These are phyloP conservation scores for Phaeodactylum tricornutum DNA, from an alignment of 108 stramenopile genomes.

Conservation along the genomic window DNA sequence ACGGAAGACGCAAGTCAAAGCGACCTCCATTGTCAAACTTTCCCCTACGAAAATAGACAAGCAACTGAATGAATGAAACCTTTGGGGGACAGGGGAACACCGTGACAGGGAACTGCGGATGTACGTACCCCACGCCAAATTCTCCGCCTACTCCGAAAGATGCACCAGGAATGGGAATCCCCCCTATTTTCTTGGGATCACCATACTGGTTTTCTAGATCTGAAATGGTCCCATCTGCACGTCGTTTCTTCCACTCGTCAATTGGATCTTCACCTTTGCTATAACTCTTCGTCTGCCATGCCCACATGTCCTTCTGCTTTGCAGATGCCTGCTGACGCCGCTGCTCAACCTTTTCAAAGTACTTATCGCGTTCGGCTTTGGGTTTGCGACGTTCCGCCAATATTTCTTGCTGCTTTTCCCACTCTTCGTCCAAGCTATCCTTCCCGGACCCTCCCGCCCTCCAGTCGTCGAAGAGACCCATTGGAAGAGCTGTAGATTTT, in stretches of 20 bases:
- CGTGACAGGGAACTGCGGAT: background rate
- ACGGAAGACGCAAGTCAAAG: slow-evolving; percentile 90
- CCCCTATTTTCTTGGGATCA: slow-evolving; percentile 73
- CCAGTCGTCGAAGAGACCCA: slow-evolving; percentile 40
- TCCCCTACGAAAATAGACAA: slow-evolving; percentile 17
- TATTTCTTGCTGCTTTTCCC: slow-evolving; percentile 72
- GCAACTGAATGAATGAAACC: background rate
- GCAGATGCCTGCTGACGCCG: slow-evolving; percentile 50
- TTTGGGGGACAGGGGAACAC: background rate
- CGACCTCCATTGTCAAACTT: slow-evolving; percentile 95
- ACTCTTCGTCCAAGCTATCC: slow-evolving; percentile 55
- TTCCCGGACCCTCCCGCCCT: slow-evolving; percentile 37
- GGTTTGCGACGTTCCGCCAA: slow-evolving; percentile 44
- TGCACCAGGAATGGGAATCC: slow-evolving; percentile 76
- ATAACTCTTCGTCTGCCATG: slow-evolving; percentile 78
- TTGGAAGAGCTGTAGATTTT: slow-evolving; percentile 3
- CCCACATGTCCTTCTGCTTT: slow-evolving; percentile 76
- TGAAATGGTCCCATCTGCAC: slow-evolving; percentile 55
- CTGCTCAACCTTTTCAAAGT: slow-evolving; percentile 67
- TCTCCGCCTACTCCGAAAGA: slow-evolving; percentile 87
- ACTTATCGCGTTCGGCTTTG: slow-evolving; percentile 50
- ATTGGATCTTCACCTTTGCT: slow-evolving; percentile 78
- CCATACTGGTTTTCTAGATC: slow-evolving; percentile 83
- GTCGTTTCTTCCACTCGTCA: slow-evolving; percentile 79
- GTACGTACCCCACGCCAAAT: slow-evolving; percentile 56